Evolutionary conservation across 2,329 filamentous ascomycete species (phyloP), one percentile per base, ranked within the genome.

Genomic region (Coniochaeta sp.): DNA sequence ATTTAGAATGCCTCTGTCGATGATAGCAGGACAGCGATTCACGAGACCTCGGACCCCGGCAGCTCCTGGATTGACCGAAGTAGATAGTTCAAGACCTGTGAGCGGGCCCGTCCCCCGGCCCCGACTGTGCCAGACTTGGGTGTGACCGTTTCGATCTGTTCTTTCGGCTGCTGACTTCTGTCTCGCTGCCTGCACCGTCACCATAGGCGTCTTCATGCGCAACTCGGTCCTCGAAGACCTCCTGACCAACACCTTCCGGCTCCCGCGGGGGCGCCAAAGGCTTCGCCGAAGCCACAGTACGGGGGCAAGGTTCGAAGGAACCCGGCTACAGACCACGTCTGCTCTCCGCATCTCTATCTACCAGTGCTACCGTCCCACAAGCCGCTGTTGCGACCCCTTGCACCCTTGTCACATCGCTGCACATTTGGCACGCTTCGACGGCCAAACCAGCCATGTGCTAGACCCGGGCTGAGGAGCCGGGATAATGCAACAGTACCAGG

Each of bases 231-330:
- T 62, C 52, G 47, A 42, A 47, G 52, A 61, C 36, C 59, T 57
- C 32, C 22, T 32, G 10, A 52, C 54, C 5, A 50, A 32, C 24
- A 57, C 55, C 24, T 50, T 60, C 54, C 34, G 62, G 36, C 64
- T 65, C 10, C 64, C 65, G 10, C 63, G 63, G 63, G 56, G 60
- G 42, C 30, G 64, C n/a, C n/a, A n/a, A 66, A 55, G 22, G 57
- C 3, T 59, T 64, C 14, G 54, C 58, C 16, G 34, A 57, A 4
- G 56, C 65, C 16, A 64, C 64, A 8, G 38, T 54, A 34, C 59
- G 65, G 30, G 64, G 65, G 58, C n/a, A n/a, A 65, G 63, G 4
- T 61, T 59, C 28, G 64, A 66, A 57, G 64, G 65, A 62, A 58
- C 62, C n/a, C 0, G 63, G 64, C 12, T 30, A 62, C 9, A 50